Base-by-base conservation (phyloP, 306 rosid genomes). In the barrel medic (Medicago truncatula) region DNA sequence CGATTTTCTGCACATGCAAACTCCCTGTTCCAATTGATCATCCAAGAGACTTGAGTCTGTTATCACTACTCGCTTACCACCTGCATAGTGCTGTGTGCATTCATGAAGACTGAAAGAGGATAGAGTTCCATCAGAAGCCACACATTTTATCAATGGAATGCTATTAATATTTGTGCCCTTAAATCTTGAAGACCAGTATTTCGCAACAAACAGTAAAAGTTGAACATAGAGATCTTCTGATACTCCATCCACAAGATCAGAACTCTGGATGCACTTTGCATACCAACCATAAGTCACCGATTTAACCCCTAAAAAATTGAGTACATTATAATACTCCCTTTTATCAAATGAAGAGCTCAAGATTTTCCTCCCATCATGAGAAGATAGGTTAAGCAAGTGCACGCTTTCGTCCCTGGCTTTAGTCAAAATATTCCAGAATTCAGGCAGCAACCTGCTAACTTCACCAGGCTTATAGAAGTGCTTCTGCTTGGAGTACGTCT, bases 191-290 rank as follows among this genome's bases (percentile, higher is more conserved):
- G 9, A 20, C 96, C 96, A 88, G 6, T 85, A 68, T n/a, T 60
- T 77, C 4, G 94, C 85, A 71, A 88, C 17, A 74, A 88, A 90
- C 53, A 64, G 28, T n/a, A 92, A 77, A 78, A 92, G 86, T 72
- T 83, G 68, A 52, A 87, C 64, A 76, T 92, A 88, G 8, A 78
- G 69, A 28, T 54, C 66, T 18, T 90, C 96, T 1, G 91, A 76
- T 18, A 89, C 92, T 61, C 79, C 80, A 25, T 40, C 83, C 34
- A 86, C 92, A 38, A 92, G 85, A 74, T 80, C 66, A 20, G 87
- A 76, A 65, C 94, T 83, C 83, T 76, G 86, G 14, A 92, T 78
- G 86, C 92, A 92, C 85, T 85, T 90, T 8, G 82, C 88, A 77
- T 88, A 92, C 98, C 94, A 92, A 36, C 83, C 89, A 40, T n/a